Evolutionary conservation across 352 stramenopile genomes (phyloP).

Genomic region (Phytophthora pistaciae): DNA sequence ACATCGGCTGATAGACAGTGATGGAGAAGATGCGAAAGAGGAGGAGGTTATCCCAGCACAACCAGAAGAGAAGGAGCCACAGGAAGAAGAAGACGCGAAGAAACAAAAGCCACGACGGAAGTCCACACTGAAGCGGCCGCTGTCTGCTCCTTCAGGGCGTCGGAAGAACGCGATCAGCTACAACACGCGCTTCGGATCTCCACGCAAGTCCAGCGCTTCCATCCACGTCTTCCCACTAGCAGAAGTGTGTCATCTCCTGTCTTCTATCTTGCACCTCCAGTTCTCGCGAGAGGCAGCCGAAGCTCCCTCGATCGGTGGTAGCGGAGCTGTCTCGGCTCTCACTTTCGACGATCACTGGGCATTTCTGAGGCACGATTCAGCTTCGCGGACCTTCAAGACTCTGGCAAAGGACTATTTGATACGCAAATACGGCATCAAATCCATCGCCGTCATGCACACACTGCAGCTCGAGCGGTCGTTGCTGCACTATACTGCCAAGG

Average conservation of each 20-base stretch:
- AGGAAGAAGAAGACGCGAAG: conserved; percentile 26
- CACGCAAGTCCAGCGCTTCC: conserved; percentile 41
- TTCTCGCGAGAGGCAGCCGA: conserved; percentile 62
- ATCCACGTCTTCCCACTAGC: conserved; percentile 60
- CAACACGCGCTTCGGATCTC: conserved; percentile 37
- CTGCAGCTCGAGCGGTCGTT: conserved; percentile 77
- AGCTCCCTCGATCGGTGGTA: neutral
- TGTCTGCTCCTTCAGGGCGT: conserved; percentile 31
- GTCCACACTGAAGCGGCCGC: conserved; percentile 41
- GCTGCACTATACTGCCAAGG: conserved; percentile 53
- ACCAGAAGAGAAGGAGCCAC: conserved; percentile 3
- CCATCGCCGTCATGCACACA: conserved; percentile 74
- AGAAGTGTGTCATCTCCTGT: conserved; percentile 72
- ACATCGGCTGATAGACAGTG: conserved; percentile 42
- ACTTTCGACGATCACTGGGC: conserved; percentile 44
- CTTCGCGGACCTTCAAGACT: conserved; percentile 56
- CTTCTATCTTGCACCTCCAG: conserved; percentile 66
- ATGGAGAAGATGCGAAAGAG: conserved; percentile 29
- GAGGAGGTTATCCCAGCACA: conserved; percentile 1
- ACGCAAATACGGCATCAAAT: conserved; percentile 82
- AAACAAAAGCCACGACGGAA: conserved; percentile 32
- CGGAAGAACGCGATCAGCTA: conserved; percentile 64
- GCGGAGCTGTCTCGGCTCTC: conserved; percentile 27
- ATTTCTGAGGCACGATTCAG: conserved; percentile 37
- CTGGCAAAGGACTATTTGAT: conserved; percentile 69